Percentiles rank a stretch among this genome's conserved stretches.
Conservation (phyloP, 306 rosid species). For the Sechiopsis laciniata region DNA sequence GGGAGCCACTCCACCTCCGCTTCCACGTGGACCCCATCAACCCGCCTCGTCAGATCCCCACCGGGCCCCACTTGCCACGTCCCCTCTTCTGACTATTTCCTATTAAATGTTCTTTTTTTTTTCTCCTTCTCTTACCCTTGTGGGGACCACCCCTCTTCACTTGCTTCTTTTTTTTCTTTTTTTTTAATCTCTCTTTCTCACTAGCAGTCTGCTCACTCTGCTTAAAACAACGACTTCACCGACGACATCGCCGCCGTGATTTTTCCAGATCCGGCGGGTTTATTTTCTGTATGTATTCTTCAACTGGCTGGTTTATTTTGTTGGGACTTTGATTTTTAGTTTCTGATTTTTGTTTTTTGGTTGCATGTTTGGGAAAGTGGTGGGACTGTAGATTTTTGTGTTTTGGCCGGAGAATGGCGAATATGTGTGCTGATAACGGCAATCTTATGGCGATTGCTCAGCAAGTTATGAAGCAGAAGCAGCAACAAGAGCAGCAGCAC, state of each 20-base stretch:
- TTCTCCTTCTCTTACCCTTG: too few species aligned
- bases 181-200: background rate
- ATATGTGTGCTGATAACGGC: conserved; percentile 90
- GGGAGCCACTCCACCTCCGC: conserved; percentile 25
- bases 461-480: conserved; percentile 87
- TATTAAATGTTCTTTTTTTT: background rate
- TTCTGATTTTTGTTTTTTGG: background rate
- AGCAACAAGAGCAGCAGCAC: conserved; percentile 73
- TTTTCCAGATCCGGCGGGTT: background rate
- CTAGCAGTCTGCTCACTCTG: conserved; percentile 2
- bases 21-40: background rate
- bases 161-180: background rate
- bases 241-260: conserved; percentile 13
- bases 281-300: too few species aligned
- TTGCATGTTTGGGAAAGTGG: conserved; percentile 23
- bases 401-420: conserved; percentile 68
- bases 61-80: conserved; percentile 11
- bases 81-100: background rate
- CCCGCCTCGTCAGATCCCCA: background rate
- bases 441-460: conserved; percentile 99
- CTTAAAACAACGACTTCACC: background rate
- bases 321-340: too few species aligned
- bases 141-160: conserved; percentile 9
- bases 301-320: background rate
- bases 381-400: conserved; percentile 36